Evolutionary conservation across 169 alveolate genomes (phyloP).

Genomic region (Cyclospora cayetanensis): DNA sequence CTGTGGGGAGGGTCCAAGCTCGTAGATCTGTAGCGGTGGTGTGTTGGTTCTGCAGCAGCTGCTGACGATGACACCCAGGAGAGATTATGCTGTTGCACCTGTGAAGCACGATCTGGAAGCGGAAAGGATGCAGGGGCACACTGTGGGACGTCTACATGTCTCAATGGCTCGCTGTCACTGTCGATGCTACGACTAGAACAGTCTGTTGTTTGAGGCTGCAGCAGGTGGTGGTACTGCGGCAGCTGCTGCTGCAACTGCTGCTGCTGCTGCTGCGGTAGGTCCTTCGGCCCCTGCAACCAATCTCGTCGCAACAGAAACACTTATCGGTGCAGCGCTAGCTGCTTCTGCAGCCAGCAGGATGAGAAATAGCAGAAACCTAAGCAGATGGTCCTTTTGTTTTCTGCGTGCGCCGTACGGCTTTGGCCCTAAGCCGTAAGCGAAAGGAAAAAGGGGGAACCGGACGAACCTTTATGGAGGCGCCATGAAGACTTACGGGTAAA

Average conservation of each 20-base stretch:
- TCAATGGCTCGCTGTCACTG: not conserved
- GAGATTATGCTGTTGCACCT: not conserved
- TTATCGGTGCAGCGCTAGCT: no score
- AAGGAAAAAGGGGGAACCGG: constrained; percentile 1
- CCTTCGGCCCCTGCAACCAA: not conserved
- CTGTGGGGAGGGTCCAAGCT: not conserved
- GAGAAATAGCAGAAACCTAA: not conserved
- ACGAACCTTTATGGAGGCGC: no score
- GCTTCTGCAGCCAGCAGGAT: not conserved
- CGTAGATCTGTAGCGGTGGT: not conserved
- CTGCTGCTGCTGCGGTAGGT: constrained; percentile 17
- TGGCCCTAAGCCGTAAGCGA: no score
- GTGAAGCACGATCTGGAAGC: not conserved
- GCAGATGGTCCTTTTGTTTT: no score
- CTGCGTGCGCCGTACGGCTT: no score
- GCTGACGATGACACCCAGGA: not conserved
- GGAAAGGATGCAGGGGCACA: not conserved
- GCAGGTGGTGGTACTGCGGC: not conserved
- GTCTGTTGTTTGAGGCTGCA: not conserved
- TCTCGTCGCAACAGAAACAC: no score
- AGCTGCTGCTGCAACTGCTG: constrained; percentile 6
- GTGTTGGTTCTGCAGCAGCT: not conserved
- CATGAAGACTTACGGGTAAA: no score
- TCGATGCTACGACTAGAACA: not conserved
- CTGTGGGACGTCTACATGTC: not conserved